Base-by-base conservation (phyloP, 495 filamentous ascomycete genomes). In the Trichoderma erinaceum region DNA sequence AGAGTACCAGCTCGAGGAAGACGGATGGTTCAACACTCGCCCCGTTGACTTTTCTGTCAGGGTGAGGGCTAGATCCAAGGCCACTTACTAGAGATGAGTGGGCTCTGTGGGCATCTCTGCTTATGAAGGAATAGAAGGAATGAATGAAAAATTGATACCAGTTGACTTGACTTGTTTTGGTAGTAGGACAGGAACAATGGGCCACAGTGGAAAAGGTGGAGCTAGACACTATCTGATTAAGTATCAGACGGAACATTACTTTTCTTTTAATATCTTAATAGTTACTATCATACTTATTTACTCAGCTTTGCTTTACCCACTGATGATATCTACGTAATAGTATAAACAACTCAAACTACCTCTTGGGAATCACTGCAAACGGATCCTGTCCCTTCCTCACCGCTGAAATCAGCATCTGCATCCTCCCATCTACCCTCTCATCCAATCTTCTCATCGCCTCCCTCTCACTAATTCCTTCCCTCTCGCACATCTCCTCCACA, bases 1-100 rank as follows among this genome's bases (percentile, higher is more conserved):
- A 4, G 75, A 70, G 32, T 90, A 90, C 69, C 73, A 78, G 46
- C 70, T 89, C 10, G 80, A 81, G 68, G 77, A 80, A 75, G 79
- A 83, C 52, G 81, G 81, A 8, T 83, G 81, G 81, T 82, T 83
- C 64, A 80, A 81, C 61, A 66, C 82, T 3, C 68, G 79, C 63
- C 80, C 80, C 11, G 70, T 78, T 32, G 77, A 70, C 10, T 81
- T 83, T 58, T 56, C 68, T 16, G 76, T 78, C 65, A 78, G 69
- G 76, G 79, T 78, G 12, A 80, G 75, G 74, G 67, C 77, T 41
- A 75, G 80, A 65, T 70, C 44, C 25, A 16, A 38, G 35, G 35
- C 35, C 8, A 38, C 35, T 7, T 38, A 38, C 35, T 38, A 38
- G 8, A 38, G 35, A 38, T 38, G 29, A 1, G 29, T 29, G 29